Evolutionary conservation across 2,329 filamentous ascomycete genomes (phyloP), one percentile per base, ranked within the genome.

Genomic region (Paecilomyces niveus): DNA sequence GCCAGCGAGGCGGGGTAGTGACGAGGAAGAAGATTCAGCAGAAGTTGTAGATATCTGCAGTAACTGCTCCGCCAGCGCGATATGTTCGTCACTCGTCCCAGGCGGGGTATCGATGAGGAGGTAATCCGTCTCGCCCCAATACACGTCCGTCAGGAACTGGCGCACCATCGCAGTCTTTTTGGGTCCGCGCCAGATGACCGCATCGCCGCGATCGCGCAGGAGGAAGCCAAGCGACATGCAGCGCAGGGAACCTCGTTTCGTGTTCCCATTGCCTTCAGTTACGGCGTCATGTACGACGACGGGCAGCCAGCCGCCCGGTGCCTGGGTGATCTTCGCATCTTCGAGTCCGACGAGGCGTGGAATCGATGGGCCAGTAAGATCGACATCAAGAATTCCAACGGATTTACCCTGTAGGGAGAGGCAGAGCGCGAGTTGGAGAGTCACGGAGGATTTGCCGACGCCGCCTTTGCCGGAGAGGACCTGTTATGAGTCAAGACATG

Each of bases 151-250:
- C 29, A 99, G 80, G 71, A 99, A 99, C 73, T 99, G 94, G 49
- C 92, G 86, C 59, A 99, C 91, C 94, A 99, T 99, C 55, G 94
- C 94, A 3, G 94, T 99, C 79, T 99, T 99, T 77, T 99, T 99
- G 2, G 94, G 94, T 0, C 94, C 94, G 56, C 94, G 85, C 94
- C 94, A 99, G 45, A 99, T 94, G 0, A 99, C 92, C 0, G 94
- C 93, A 67, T 97, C 92, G 62, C 89, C 90, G 66, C 93, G 82
- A 61, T 86, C 85, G 3, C 88, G 86, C 5, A 99, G 82, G 6
- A 99, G 83, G 68, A 99, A 97, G 2, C 92, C 94, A 1, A 99
- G 81, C 57, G 91, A 96, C 89, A 97, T 97, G 73, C 91, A 94
- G 61, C 77, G 73, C 39, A 80, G 70, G 15, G 76, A 73, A 32